A percentile compares a stretch with the other conserved stretches of the same genome.
phyloP scores from a whole-genome alignment of 1,284 basidiomycete genomes.

The Malassezia restricta region DNA sequence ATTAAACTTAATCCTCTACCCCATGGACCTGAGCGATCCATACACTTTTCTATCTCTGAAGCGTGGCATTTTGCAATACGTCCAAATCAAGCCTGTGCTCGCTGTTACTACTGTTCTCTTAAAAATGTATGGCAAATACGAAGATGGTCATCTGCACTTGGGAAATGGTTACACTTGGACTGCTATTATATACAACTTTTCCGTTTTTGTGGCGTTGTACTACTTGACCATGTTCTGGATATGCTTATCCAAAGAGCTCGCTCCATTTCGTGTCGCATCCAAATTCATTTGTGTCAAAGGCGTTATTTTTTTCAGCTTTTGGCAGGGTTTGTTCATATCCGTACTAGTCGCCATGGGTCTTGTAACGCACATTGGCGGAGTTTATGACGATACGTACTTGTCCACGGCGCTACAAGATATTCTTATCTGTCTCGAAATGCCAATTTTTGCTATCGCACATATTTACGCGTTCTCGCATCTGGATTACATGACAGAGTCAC shows the following conservation, averaged over 20 bases:
- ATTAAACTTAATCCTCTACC: constrained; percentile 49
- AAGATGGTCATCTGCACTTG: constrained; percentile 69
- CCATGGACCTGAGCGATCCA: constrained; percentile 48
- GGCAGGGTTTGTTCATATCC: constrained; percentile 74
- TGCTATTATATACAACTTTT: constrained; percentile 59
- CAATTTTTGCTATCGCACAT: constrained; percentile 86
- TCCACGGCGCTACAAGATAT: constrained; percentile 39
- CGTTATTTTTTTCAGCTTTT: constrained; percentile 95
- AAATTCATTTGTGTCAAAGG: constrained; percentile 81
- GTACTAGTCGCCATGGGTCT: constrained; percentile 69
- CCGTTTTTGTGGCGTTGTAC: constrained; percentile 49
- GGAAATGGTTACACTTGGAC: constrained; percentile 60
- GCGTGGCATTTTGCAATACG: constrained; percentile 62
- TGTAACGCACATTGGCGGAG: constrained; percentile 60
- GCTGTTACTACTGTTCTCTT: constrained; percentile 72
- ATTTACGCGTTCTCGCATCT: constrained; percentile 61
- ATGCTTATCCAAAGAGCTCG: constrained; percentile 33
- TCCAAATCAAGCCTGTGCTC: constrained; percentile 84
- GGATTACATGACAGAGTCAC: constrained; percentile 34
- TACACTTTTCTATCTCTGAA: constrained; percentile 57
- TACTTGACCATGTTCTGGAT: constrained; percentile 42
- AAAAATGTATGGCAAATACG: constrained; percentile 74
- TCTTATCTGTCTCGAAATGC: constrained; percentile 87
- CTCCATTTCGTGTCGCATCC: constrained; percentile 34
- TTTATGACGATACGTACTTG: constrained; percentile 62